These are phyloP conservation scores for Fraxinus dipetala DNA, from an alignment of 305 asterid genomes.

Conservation along the genomic window DNA sequence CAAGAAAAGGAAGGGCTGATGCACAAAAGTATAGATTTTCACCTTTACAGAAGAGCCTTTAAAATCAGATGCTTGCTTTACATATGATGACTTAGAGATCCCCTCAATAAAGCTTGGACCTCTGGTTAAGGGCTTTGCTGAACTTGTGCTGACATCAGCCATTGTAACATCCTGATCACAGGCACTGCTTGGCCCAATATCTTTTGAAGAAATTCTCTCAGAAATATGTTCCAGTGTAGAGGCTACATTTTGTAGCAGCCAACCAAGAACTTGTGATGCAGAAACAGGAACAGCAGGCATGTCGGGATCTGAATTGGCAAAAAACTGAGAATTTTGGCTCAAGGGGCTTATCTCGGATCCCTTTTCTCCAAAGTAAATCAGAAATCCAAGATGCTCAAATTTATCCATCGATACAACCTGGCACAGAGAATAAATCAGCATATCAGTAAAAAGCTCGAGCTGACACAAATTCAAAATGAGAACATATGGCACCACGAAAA, in stretches of 20 bases:
- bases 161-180: slow-evolving; percentile 85
- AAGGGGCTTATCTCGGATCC: slow-evolving; percentile 65
- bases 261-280: slow-evolving; percentile 85
- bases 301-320: slow-evolving; percentile 95
- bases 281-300: slow-evolving; percentile 98
- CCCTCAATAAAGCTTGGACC: slow-evolving; percentile 96
- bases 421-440: slow-evolving; percentile 21
- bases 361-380: slow-evolving; percentile 80
- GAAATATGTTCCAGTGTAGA: slow-evolving; percentile 74
- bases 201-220: slow-evolving; percentile 79
- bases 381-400: slow-evolving; percentile 81
- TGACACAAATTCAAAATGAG: background rate
- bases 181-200: slow-evolving; percentile 64
- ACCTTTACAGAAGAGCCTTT: slow-evolving; percentile 91
- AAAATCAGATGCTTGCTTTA: slow-evolving; percentile 84
- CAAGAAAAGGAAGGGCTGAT: background rate
- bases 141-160: slow-evolving; percentile 67
- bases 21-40: slow-evolving; percentile 21
- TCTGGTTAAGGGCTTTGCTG: slow-evolving; percentile 53
- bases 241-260: slow-evolving; percentile 81
- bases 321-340: slow-evolving; percentile 89
- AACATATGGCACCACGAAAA: background rate
- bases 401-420: slow-evolving; percentile 87
- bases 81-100: slow-evolving; percentile 84
- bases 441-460: slow-evolving; percentile 14